Conservation (phyloP, 257 asterid genomes). For the Solanum sparsipilum region DNA sequence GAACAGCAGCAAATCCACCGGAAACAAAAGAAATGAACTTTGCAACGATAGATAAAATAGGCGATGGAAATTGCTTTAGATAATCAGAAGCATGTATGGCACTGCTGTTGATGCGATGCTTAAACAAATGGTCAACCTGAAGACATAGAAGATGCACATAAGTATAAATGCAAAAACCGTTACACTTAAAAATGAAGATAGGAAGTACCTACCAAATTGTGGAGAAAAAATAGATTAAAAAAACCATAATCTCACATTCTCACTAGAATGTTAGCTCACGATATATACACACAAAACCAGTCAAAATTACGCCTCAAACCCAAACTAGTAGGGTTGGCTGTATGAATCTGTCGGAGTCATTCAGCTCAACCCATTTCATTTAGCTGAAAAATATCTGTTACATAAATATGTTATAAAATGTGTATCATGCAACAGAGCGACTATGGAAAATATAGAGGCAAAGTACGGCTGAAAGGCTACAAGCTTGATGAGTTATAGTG, state of each 20-base stretch:
- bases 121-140: slow-evolving; percentile 96
- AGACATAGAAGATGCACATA: not conserved
- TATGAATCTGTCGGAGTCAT: not conserved
- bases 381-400: not conserved
- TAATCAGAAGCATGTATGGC: slow-evolving; percentile 73
- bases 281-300: not conserved
- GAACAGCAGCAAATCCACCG: slow-evolving; percentile 98
- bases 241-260: not conserved
- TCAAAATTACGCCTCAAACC: not conserved
- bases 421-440: not conserved
- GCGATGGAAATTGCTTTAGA: slow-evolving; percentile 91
- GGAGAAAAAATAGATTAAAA: not conserved
- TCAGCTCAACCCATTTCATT: not conserved
- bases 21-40: slow-evolving; percentile 95
- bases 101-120: slow-evolving; percentile 82
- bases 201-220: not conserved
- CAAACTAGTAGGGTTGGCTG: not conserved
- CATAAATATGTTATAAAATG: not conserved
- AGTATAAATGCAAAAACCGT: not conserved
- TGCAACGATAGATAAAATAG: slow-evolving; percentile 68
- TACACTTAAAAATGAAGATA: not conserved
- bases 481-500: not conserved
- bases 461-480: not conserved
- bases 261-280: not conserved
- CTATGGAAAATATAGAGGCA: not conserved